phyloP scores from a whole-genome alignment of 345 rosid genomes.

The Capsella bursapastoris region DNA sequence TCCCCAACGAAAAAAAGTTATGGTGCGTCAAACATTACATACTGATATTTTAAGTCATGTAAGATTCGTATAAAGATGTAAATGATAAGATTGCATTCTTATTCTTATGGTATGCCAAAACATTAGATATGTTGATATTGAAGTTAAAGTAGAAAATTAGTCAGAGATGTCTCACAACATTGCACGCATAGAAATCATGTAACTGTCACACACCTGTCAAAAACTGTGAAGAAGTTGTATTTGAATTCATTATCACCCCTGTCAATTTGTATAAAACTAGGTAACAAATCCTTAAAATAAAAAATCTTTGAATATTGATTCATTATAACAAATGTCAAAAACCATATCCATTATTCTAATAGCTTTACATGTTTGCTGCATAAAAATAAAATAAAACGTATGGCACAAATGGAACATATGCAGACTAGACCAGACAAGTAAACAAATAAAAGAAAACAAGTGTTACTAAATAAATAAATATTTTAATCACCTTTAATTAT shows the following conservation, averaged over 20 bases:
- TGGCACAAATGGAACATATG: conserved; percentile 2
- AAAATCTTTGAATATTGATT: conserved; percentile 20
- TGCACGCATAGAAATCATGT: neutral
- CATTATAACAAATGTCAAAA: neutral
- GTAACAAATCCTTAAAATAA: conserved; percentile 15
- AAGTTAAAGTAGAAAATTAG: neutral
- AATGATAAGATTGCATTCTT: no score
- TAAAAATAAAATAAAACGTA: neutral
- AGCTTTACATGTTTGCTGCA: neutral
- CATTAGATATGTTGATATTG: neutral
- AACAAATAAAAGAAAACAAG: conserved; percentile 1
- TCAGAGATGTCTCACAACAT: neutral
- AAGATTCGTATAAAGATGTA: no score
- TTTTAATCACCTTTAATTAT: neutral
- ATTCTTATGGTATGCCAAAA: neutral
- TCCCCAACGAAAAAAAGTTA: no score
- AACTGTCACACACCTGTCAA: neutral
- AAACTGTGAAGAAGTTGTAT: neutral
- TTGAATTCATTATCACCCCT: neutral
- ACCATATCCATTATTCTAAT: neutral
- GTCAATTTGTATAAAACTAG: conserved; percentile 22
- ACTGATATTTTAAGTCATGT: no score
- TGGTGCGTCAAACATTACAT: no score
- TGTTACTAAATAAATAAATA: neutral
- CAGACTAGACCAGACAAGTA: neutral